Conservation (phyloP, 768 basidiomycete genomes). For the Leccinum pellstonianum region DNA sequence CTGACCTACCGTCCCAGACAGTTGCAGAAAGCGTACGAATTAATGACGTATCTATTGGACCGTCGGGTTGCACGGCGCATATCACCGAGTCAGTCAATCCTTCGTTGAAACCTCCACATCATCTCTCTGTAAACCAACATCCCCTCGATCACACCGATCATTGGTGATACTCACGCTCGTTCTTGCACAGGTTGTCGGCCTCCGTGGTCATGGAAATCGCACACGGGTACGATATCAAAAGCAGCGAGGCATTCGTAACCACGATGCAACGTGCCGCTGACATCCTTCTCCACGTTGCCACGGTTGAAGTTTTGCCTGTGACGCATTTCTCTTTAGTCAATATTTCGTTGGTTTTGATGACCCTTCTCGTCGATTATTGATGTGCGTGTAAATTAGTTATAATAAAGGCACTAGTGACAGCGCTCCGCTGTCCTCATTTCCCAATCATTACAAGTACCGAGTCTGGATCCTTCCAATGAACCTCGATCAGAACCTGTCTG, state of each 20-base stretch:
- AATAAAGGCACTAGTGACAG: neutral
- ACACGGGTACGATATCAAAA: constrained; percentile 5
- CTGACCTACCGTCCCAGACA: no score
- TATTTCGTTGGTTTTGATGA: no score
- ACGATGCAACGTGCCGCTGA: constrained; percentile 13
- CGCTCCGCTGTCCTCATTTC: neutral
- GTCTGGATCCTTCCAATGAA: constrained; percentile 49
- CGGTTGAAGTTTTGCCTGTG: neutral
- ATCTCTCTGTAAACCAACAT: neutral
- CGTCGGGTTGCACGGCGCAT: constrained; percentile 6
- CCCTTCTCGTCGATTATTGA: no score
- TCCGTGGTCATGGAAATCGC: neutral
- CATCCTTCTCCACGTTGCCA: constrained; percentile 1
- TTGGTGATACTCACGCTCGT: neutral
- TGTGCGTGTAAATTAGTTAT: no score
- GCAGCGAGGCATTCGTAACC: neutral
- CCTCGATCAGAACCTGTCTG: constrained; percentile 84
- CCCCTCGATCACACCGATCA: neutral
- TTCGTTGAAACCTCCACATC: neutral
- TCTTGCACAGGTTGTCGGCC: neutral
- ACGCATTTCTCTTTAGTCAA: no score
- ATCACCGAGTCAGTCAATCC: neutral
- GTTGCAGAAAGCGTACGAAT: no score
- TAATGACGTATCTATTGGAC: constrained; percentile 2
- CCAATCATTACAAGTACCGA: neutral